Base-by-base conservation (phyloP, 345 rosid genomes). In the Syzygium jambos region DNA sequence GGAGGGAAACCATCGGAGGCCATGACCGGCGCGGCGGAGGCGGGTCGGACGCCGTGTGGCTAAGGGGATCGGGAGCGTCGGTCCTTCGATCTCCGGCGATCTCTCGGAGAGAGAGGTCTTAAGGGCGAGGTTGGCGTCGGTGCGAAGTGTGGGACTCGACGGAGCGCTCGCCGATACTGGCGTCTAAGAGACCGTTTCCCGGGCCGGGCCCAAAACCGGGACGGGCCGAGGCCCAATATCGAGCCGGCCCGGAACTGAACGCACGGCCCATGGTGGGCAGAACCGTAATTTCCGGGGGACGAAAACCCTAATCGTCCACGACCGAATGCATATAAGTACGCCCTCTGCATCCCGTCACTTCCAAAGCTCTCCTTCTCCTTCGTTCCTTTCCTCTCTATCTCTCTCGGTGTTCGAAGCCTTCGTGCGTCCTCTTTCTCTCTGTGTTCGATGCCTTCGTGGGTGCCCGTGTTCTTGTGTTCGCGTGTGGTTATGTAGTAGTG, bases 1-100 rank as follows among this genome's bases (percentile, higher is more conserved):
- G 97, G 93, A 87, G 98, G 97, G 88, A 96, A 91, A 61, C 93
- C 92, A 25, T 94, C 97, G 86, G 88, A 86, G 84, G 96, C 86
- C 98, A 97, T 96, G 90, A 80, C 52, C 88, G 53, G 41, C 1
- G 56, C 52, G n/a, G 53, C 85, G 27, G 57, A 49, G 61, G 59
- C 21, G 38, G 78, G 2, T 68, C 78, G 23, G 27, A 29, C 65
- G 65, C 65, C 65, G 65, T 59, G 27, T 11, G 65, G 0, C 30
- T 59, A 6, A 7, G 29, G 30, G 3, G 65, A 59, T 59, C 78
- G n/a, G 78, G 52, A 63, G 30, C 84, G 38, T 30, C 10, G 41
- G 51, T 65, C 41, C 34, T 11, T 43, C 51, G 53, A 30, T 57
- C 77, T 14, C 88, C 68, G 82, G 57, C 57, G 82, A 56, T 29